Base-by-base conservation (phyloP, 23 red algal genomes). In the Agarophyton chilense region DNA sequence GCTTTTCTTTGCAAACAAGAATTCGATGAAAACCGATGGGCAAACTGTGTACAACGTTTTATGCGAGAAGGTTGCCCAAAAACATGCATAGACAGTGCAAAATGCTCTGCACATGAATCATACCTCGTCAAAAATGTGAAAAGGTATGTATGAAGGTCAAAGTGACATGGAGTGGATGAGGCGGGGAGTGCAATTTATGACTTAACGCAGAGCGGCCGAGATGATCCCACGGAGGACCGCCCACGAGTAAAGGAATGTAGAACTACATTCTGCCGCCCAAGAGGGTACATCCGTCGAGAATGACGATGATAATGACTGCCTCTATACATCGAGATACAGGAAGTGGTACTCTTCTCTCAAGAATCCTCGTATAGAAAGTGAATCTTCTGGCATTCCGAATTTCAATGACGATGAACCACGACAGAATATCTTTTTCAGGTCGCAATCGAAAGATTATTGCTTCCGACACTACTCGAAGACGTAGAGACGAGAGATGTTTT, bases 101-200 rank as follows among this genome's bases (percentile, higher is more conserved):
- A n/a, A n/a, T n/a, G n/a, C n/a, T n/a, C n/a, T n/a, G n/a, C n/a
- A n/a, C n/a, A n/a, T n/a, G n/a, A n/a, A n/a, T n/a, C n/a, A n/a
- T n/a, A n/a, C n/a, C n/a, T n/a, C n/a, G n/a, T n/a, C n/a, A n/a
- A n/a, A n/a, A n/a, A n/a, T n/a, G n/a, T n/a, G n/a, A n/a, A 98
- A 95, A 25, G 96, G 94, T 0, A 82, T 81, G 39, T 95, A 90
- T 9, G 82, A 98, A 63, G 93, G 90, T 33, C 87, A 90, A 57
- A 82, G 96, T 29, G 55, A 88, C 71, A 98, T 95, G 94, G 56
- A 89, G 18, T 98, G 96, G 96, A 95, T 82, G 19, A 95, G 96
- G 96, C 93, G 94, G 19, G 96, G 93, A 22, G 96, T 95, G 85
- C 70, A 82, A 36, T 98, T 64, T 74, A 90, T 93, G 4, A 93